Evolutionary conservation across 2,329 filamentous ascomycete genomes (phyloP).

Genomic region (Teratosphaeria destructans): DNA sequence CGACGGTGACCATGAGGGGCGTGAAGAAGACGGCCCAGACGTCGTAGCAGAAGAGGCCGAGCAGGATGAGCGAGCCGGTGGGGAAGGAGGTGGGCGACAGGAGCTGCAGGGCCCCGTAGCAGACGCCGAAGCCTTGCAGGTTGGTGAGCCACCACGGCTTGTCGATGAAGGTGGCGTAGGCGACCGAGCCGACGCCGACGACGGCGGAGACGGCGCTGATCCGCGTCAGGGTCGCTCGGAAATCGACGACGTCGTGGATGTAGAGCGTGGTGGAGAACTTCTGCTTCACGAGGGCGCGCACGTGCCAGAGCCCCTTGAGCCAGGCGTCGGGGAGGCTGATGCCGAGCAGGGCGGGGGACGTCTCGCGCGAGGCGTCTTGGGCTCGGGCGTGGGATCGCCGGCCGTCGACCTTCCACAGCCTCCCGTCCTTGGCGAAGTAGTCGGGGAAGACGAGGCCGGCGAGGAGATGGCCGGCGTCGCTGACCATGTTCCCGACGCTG

Average conservation of each 20-base stretch:
- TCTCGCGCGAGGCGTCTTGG: not conserved
- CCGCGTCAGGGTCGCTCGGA: constrained; percentile 42
- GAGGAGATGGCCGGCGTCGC: constrained; percentile 57
- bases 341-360: not conserved
- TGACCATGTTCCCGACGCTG: constrained; percentile 61
- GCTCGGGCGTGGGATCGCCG: constrained; percentile 23
- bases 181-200: constrained; percentile 44
- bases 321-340: constrained; percentile 42
- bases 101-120: constrained; percentile 69
- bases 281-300: constrained; percentile 38
- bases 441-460: constrained; percentile 63
- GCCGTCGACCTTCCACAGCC: constrained; percentile 39
- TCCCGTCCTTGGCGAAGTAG: constrained; percentile 48
- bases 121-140: constrained; percentile 75
- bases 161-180: constrained; percentile 54
- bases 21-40: constrained; percentile 88
- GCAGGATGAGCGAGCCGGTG: constrained; percentile 68
- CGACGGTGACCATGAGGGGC: constrained; percentile 79
- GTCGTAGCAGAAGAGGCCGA: constrained; percentile 84
- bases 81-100: constrained; percentile 82
- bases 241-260: constrained; percentile 33
- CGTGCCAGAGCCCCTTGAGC: constrained; percentile 38
- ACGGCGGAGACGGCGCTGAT: constrained; percentile 48
- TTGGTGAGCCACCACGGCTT: constrained; percentile 70
- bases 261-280: constrained; percentile 43